Evolutionary conservation across 352 stramenopile species (phyloP).

Genomic region (Globisporangium lucens): DNA sequence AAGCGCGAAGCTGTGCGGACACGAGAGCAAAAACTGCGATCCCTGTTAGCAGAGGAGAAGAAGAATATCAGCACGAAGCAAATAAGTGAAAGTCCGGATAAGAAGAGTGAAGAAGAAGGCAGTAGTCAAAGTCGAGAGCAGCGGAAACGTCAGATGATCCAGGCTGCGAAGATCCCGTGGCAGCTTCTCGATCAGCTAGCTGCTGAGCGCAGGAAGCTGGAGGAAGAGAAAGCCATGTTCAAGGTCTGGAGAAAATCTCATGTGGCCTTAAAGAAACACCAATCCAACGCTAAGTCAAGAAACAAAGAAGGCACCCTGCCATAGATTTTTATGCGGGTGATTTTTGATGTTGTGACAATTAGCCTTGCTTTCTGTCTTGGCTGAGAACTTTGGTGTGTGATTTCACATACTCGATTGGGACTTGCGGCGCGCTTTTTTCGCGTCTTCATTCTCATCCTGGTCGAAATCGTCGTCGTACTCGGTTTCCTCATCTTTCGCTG

Average conservation of each 20-base stretch:
- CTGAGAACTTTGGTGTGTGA: background rate
- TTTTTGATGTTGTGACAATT: no score
- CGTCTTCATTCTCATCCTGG: conserved; percentile 23
- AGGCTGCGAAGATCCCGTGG: conserved; percentile 64
- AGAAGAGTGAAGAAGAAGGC: conserved; percentile 3
- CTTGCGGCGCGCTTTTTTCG: conserved; percentile 15
- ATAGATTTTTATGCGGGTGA: conserved; percentile 4
- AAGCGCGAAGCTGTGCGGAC: background rate
- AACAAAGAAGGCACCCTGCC: background rate
- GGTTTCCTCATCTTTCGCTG: conserved; percentile 24
- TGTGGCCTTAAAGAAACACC: background rate
- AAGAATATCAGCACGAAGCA: background rate
- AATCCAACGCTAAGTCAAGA: background rate
- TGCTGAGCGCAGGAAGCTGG: conserved; percentile 40
- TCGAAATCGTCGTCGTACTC: conserved; percentile 47
- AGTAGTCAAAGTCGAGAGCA: conserved; percentile 20
- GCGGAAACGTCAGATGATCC: conserved; percentile 26
- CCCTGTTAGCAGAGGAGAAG: background rate
- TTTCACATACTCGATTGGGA: background rate
- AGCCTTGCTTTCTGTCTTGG: background rate
- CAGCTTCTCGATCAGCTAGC: conserved; percentile 63
- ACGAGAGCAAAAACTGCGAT: background rate
- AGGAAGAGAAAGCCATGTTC: conserved; percentile 60
- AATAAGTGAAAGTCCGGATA: background rate
- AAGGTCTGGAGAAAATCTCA: conserved; percentile 42